Percentiles rank a stretch among this genome's conserved stretches.
Evolutionary conservation across 2,329 filamentous ascomycete genomes (phyloP).

Genomic region (Cephalotrichum gorgonifer): DNA sequence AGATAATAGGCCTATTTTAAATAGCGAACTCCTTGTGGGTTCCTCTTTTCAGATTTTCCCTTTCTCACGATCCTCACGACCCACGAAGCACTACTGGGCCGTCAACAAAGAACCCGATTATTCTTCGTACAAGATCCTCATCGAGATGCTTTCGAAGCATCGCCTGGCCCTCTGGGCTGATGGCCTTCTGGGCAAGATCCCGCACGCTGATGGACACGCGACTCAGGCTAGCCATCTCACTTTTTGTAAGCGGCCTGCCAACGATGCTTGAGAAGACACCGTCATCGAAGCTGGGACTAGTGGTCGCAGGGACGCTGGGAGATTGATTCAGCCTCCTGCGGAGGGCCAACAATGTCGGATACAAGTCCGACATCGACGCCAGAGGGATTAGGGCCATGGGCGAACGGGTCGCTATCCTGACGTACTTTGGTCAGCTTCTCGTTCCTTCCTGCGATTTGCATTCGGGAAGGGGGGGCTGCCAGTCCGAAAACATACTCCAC

Average conservation of each 20-base stretch:
- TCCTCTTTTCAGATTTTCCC: background rate
- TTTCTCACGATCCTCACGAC: background rate
- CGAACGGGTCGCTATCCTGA: slow-evolving; percentile 20
- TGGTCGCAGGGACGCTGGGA: background rate
- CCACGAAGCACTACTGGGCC: background rate
- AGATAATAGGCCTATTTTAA: too few relatives aligned
- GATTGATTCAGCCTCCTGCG: slow-evolving; percentile 10
- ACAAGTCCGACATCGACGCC: slow-evolving; percentile 21
- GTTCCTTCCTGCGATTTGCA: too few relatives aligned
- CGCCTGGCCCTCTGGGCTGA: slow-evolving; percentile 9
- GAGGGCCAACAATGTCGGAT: slow-evolving; percentile 26
- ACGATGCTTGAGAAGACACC: slow-evolving; percentile 10
- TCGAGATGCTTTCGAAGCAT: slow-evolving; percentile 18
- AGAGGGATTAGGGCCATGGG: slow-evolving; percentile 34
- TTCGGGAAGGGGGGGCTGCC: too few relatives aligned
- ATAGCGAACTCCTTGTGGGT: too few relatives aligned
- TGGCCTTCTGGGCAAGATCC: slow-evolving; percentile 15
- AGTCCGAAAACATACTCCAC: slow-evolving; percentile 25
- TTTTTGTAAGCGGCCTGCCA: slow-evolving; percentile 15
- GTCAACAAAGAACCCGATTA: slow-evolving; percentile 17
- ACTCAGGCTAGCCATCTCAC: slow-evolving; percentile 17
- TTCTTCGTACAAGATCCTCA: slow-evolving; percentile 14
- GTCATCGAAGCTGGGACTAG: slow-evolving; percentile 6
- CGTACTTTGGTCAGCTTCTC: background rate
- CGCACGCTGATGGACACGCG: slow-evolving; percentile 15